Evolutionary conservation across 2,329 filamentous ascomycete genomes (phyloP), one percentile per base, ranked within the genome.

Genomic region (Sporothrix pallida): DNA sequence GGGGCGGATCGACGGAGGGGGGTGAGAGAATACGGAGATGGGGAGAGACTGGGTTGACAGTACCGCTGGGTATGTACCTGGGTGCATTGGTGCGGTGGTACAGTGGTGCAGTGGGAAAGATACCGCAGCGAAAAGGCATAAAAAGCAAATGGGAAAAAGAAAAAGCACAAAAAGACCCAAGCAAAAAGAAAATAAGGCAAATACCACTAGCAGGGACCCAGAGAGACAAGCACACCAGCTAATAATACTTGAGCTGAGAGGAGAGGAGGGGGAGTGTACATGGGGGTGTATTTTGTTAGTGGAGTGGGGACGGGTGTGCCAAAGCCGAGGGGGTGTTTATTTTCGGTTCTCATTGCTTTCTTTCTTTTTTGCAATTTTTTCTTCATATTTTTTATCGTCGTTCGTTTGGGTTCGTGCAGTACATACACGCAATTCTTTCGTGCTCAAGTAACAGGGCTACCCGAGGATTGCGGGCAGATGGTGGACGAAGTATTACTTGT

Each of bases 1-100:
- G 74, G 72, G 74, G 72, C 54, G 23, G 74, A 75, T 75, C 74
- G 74, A 72, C 72, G 48, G 23, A 58, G 68, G 60, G n/a, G 26
- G 23, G 26, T 42, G 37, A 26, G 20, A 20, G 60, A 42, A 58
- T 13, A 67, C 60, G 42, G 65, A 46, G 44, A 26, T 23, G 37
- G 63, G 20, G 46, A 37, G 31, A 37, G 31, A 37, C 31, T 37
- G 4, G 4, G 31, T 7, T 6, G 10, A n/a, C 2, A 58, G 17
- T 3, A 10, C 50, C 50, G 15, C 20, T 50, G 42, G 63, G 52
- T 23, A 23, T 12, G 48, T 52, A 52, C n/a, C 48, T 52, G n/a
- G 20, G 52, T 20, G 20, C 20, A 15, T 60, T 8, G 56, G 23
- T 37, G 54, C 54, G 26, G 23, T 12, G 20, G 63, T 48, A 44